Conservation (phyloP, 768 basidiomycete genomes). For the Tulasnella sp. region DNA sequence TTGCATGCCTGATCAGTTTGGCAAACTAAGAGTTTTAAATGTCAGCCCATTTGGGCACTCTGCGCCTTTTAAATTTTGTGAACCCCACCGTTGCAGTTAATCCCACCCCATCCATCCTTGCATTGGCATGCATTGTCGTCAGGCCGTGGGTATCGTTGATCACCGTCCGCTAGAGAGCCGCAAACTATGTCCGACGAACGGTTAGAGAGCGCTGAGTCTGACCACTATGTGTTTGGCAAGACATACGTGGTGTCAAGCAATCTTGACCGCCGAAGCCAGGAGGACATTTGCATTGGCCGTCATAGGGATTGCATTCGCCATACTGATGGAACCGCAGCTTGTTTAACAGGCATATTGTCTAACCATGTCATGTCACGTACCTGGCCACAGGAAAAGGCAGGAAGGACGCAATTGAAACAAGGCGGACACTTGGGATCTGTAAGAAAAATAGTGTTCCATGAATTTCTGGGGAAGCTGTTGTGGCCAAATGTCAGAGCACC, state of each 20-base stretch:
- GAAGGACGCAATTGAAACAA: slow-evolving; percentile 94
- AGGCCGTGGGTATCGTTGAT: slow-evolving; percentile 69
- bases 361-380: no score
- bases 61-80: neutral
- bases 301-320: slow-evolving; percentile 79
- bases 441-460: no score
- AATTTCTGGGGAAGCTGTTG: no score
- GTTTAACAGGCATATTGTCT: no score
- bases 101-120: slow-evolving; percentile 88
- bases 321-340: slow-evolving; percentile 35
- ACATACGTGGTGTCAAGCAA: slow-evolving; percentile 82
- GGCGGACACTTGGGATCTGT: slow-evolving; percentile 30
- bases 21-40: slow-evolving; percentile 50
- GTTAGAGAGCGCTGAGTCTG: neutral
- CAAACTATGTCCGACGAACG: slow-evolving; percentile 48
- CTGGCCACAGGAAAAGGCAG: slow-evolving; percentile 85
- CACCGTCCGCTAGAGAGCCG: slow-evolving; percentile 86
- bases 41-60: neutral
- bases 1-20: slow-evolving; percentile 68
- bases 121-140: slow-evolving; percentile 73
- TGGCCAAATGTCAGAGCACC: no score
- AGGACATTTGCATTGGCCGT: slow-evolving; percentile 95
- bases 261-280: slow-evolving; percentile 97
- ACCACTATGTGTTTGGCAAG: neutral
- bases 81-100: slow-evolving; percentile 88